Conservation (phyloP, 2,329 filamentous ascomycete genomes). For the Arthrobotrys sinensis region DNA sequence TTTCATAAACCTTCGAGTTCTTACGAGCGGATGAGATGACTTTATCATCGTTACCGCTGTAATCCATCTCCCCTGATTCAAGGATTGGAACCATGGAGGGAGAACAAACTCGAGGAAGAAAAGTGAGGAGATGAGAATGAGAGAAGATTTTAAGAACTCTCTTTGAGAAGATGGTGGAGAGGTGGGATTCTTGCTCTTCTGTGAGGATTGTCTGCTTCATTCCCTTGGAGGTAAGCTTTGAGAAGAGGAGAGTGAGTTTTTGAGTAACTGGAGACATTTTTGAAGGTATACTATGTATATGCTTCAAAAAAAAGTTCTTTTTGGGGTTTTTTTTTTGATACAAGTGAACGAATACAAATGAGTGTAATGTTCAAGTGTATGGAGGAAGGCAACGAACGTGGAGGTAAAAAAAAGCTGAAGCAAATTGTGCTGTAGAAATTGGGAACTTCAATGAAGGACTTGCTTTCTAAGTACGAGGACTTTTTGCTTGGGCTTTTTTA, state of each 20-base stretch:
- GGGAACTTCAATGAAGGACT: slow-evolving; percentile 3
- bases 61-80: neutral
- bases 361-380: slow-evolving; percentile 19
- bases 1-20: slow-evolving; percentile 35
- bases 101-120: neutral
- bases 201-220: slow-evolving; percentile 10
- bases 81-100: neutral
- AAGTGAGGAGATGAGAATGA: slow-evolving; percentile 17
- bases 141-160: slow-evolving; percentile 40
- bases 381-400: neutral
- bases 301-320: neutral
- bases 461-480: neutral
- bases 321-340: slow-evolving; percentile 2
- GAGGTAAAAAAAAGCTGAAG: too few species aligned
- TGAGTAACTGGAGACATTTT: slow-evolving; percentile 42
- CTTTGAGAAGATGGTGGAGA: slow-evolving; percentile 28
- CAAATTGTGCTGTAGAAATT: too few species aligned
- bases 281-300: neutral
- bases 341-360: slow-evolving; percentile 27
- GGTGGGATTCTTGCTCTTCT: slow-evolving; percentile 31
- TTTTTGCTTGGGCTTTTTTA: neutral
- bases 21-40: slow-evolving; percentile 24
- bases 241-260: slow-evolving; percentile 31
- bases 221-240: slow-evolving; percentile 36
- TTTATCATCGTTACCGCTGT: slow-evolving; percentile 12